Evolutionary conservation across 495 filamentous ascomycete genomes (phyloP).

Genomic region (Oleoguttula mirabilis): DNA sequence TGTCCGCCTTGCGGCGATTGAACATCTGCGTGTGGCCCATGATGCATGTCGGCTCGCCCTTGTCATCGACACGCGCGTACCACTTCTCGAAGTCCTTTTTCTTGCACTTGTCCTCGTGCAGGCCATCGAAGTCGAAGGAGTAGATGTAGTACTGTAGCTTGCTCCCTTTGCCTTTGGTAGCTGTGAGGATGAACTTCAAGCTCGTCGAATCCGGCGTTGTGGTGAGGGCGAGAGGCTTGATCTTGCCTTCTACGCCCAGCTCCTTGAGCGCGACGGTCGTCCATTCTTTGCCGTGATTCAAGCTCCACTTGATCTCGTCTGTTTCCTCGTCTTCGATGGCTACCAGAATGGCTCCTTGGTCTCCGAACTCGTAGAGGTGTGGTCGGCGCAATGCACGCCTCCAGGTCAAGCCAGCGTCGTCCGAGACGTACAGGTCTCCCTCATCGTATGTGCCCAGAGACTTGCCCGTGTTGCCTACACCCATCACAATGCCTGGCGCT

Average conservation of each 20-base stretch:
- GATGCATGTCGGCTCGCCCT: conserved; percentile 71
- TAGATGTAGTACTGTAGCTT: conserved; percentile 45
- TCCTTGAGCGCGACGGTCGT: conserved; percentile 48
- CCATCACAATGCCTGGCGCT: conserved; percentile 86
- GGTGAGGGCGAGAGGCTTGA: conserved; percentile 57
- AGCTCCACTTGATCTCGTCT: conserved; percentile 62
- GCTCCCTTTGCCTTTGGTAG: conserved; percentile 33
- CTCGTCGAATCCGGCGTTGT: conserved; percentile 85
- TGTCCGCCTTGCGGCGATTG: conserved; percentile 65
- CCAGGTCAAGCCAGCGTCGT: conserved; percentile 86
- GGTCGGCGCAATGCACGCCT: conserved; percentile 57
- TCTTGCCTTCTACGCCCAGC: conserved; percentile 24
- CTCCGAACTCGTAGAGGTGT: conserved; percentile 91
- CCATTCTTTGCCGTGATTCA: conserved; percentile 82
- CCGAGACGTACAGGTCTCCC: conserved; percentile 73
- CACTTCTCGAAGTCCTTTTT: conserved; percentile 75
- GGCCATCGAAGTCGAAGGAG: conserved; percentile 66
- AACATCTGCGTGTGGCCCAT: conserved; percentile 91
- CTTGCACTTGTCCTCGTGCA: conserved; percentile 72
- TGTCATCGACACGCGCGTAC: conserved; percentile 67
- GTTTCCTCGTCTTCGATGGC: conserved; percentile 60
- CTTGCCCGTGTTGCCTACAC: conserved; percentile 74
- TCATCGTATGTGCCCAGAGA: conserved; percentile 52
- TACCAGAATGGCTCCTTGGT: conserved; percentile 75
- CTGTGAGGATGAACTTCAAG: conserved; percentile 73